phyloP scores from a whole-genome alignment of 2,329 filamentous ascomycete species.

The Cytospora piceae region DNA sequence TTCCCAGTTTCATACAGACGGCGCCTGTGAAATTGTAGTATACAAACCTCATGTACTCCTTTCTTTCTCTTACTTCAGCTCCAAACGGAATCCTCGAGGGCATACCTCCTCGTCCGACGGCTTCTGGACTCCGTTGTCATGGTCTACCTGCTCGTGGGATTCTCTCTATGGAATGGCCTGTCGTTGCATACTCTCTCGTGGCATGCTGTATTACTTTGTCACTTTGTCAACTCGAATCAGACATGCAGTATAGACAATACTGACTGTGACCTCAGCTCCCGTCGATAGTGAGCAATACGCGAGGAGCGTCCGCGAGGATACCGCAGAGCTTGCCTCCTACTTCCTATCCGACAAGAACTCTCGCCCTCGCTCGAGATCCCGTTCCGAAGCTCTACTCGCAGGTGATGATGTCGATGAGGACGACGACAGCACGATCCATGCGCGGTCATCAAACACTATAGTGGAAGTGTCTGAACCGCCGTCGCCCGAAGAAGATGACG shows the following conservation, averaged over 20 bases:
- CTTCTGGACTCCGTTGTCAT: background rate
- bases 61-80: background rate
- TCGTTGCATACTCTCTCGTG: background rate
- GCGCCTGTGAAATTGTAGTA: background rate
- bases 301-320: slow-evolving; percentile 80
- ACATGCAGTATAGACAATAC: background rate
- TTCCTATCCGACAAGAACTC: slow-evolving; percentile 68
- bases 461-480: slow-evolving; percentile 64
- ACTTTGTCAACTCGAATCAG: slow-evolving; percentile 1
- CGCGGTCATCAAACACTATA: slow-evolving; percentile 54
- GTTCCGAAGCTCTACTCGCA: slow-evolving; percentile 32
- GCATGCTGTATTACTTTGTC: slow-evolving; percentile 1
- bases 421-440: slow-evolving; percentile 30
- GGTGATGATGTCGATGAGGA: slow-evolving; percentile 36
- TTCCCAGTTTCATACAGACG: background rate
- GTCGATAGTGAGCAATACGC: slow-evolving; percentile 75
- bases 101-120: background rate
- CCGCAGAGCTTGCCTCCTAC: slow-evolving; percentile 83
- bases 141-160: background rate
- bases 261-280: slow-evolving; percentile 45
- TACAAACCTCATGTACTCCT: background rate
- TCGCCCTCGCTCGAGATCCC: slow-evolving; percentile 43
- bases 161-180: background rate
- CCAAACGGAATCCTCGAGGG: background rate
- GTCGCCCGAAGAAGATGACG: slow-evolving; percentile 48